Base-by-base conservation (phyloP, 495 filamentous ascomycete species). In the Opeltia flavorubescens region DNA sequence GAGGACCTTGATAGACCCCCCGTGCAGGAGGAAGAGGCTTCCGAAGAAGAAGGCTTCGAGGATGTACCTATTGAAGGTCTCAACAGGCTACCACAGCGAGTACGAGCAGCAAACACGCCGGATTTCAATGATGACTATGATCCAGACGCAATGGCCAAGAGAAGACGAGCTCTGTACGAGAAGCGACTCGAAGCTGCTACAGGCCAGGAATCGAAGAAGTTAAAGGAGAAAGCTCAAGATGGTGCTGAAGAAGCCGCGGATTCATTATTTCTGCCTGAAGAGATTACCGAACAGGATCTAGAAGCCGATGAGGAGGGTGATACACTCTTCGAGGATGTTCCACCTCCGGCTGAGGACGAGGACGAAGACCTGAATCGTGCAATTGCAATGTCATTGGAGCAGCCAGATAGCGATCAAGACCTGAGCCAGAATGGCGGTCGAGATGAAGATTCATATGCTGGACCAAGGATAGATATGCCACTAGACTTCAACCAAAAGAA, bases 61-160 rank as follows among this genome's bases (percentile, higher is more conserved):
- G 91, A 98, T 64, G 84, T 98, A 12, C 91, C 91, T 2, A 84
- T 98, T 34, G 89, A 93, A 60, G 91, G 91, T 1, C 54, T 98
- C 24, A 98, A 98, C 53, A 69, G 91, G 43, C 62, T 98, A 35
- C 89, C 89, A 0, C 94, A 83, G 53, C 53, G 50, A 7, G 56
- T 42, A 33, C 51, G 50, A 21, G 38, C 50, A 49, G 36, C 42
- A 29, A 39, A 30, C 24, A 42, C 54, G n/a, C 51, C 39, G 34
- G 38, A 53, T 17, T 52, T 53, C 12, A 50, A 56, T 15, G 46
- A 46, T 6, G 46, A 48, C 54, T 70, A 48, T 53, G 60, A 35
- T 60, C 68, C 62, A 15, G 55, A 65, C 5, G 71, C 71, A 26
- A 53, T 66, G 4, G 53, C 59, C 11, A 66, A 69, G 31, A 62